A percentile compares a stretch with the other conserved stretches of the same genome.
Conservation (phyloP, 2,329 filamentous ascomycete genomes). For the Diatrype stigma region DNA sequence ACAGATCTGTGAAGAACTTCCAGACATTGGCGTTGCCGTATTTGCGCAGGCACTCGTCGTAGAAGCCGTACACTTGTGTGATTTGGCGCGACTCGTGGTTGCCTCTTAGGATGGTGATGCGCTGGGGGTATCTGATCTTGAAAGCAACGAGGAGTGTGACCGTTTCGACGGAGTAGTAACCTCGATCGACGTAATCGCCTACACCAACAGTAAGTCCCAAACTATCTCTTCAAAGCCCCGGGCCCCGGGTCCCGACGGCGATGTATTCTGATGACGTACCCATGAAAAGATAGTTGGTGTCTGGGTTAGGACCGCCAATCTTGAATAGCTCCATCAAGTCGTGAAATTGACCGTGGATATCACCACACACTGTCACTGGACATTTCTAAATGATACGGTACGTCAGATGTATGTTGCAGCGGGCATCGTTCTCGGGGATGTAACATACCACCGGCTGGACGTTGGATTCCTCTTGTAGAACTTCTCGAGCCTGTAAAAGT, state of each 20-base stretch:
- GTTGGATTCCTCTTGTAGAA: conserved; percentile 95
- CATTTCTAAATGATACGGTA: conserved; percentile 67
- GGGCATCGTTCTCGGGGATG: neutral
- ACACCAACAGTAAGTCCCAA: conserved; percentile 10
- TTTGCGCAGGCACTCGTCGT: conserved; percentile 97
- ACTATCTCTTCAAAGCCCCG: no score
- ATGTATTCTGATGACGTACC: conserved; percentile 49
- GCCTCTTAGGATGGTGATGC: conserved; percentile 96
- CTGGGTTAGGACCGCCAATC: conserved; percentile 94
- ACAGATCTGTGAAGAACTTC: conserved; percentile 98
- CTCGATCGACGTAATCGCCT: conserved; percentile 98
- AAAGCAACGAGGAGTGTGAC: conserved; percentile 93
- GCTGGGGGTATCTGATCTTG: conserved; percentile 96
- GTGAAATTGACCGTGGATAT: conserved; percentile 99
- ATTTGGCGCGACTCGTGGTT: conserved; percentile 99
- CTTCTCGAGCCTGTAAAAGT: conserved; percentile 73
- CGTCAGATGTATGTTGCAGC: conserved; percentile 5
- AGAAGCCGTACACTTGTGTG: conserved; percentile 98
- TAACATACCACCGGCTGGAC: conserved; percentile 90
- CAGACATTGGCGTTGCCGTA: conserved; percentile 99
- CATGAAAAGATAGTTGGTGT: conserved; percentile 99
- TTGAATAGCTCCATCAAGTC: conserved; percentile 99
- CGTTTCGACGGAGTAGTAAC: conserved; percentile 98
- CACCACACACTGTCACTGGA: conserved; percentile 95
- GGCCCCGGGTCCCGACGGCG: neutral